These are phyloP conservation scores for Thielaviopsis populi DNA, from an alignment of 2,329 filamentous ascomycete genomes.

Conservation along the genomic window DNA sequence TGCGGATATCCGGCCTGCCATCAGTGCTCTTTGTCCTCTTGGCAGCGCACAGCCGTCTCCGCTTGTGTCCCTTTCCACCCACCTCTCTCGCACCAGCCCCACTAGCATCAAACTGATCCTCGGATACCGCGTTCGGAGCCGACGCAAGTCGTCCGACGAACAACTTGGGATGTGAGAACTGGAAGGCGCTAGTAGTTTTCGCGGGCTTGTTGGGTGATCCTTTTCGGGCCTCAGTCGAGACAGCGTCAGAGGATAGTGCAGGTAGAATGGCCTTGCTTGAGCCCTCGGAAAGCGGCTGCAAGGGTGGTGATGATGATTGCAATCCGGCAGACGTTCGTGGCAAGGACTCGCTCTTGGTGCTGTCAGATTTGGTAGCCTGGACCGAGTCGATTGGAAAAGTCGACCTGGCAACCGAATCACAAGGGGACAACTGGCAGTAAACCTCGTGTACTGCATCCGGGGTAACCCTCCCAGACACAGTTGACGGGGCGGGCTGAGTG, in stretches of 20 bases:
- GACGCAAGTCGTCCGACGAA: conserved; percentile 11
- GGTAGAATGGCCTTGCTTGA: neutral
- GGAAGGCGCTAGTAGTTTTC: neutral
- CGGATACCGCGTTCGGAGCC: neutral
- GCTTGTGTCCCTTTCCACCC: conserved; percentile 1
- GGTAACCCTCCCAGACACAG: neutral
- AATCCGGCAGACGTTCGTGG: neutral
- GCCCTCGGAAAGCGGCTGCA: neutral
- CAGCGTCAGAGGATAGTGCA: neutral
- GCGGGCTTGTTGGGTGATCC: neutral
- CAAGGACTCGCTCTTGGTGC: neutral
- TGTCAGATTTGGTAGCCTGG: neutral
- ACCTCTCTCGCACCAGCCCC: neutral
- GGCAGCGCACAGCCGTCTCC: neutral
- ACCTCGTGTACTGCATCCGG: neutral
- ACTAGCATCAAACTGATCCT: neutral
- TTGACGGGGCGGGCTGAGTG: neutral
- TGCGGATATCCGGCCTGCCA: conserved; percentile 11
- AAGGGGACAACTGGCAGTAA: neutral
- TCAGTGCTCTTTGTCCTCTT: conserved; percentile 4
- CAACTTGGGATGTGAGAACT: conserved; percentile 10
- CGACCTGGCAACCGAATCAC: neutral
- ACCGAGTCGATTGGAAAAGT: neutral
- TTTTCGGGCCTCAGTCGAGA: neutral
- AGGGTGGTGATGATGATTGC: neutral